Base-by-base conservation (phyloP, 1,139 yeast species). In the Yamadazyma conglobata region DNA sequence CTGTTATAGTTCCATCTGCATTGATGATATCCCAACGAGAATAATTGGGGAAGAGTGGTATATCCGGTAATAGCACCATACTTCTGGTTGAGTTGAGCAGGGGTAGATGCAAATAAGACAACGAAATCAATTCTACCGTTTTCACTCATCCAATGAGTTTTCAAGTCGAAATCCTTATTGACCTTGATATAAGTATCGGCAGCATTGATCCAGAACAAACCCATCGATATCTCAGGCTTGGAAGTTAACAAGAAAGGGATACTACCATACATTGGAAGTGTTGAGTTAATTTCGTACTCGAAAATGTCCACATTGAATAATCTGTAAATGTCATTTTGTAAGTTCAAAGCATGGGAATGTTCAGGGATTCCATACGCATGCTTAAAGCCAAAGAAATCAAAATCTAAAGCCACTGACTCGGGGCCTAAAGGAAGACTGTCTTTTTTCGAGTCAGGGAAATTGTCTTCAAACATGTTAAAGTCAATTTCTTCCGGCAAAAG, bases 1-100 rank as follows among this genome's bases (percentile, higher is more conserved):
- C 84, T 88, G 49, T 87, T 86, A 60, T 91, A 91, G 56, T 91
- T 93, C 98, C 98, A 91, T 48, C 98, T 72, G 54, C 96, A 91
- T 56, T 89, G 97, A 52, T 91, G 98, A 50, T 91, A 86, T 0
- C 95, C 98, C 20, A 88, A 58, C 0, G 96, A 68, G 46, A 88
- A 84, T 25, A 80, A 45, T 39, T 79, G 85, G 0, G 98, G 99
- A n/a, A 91, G 60, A 9, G 64, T 57, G 0, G 87, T 68, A 38
- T 62, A 73, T 1, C 99, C 98, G 0, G 95, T 80, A n/a, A 91
- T 56, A 5, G 58, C 48, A 1, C 89, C 83, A 52, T 83, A 91
- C 24, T 76, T 68, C 29, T 66, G 51, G 29, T 80, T 73, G 18
- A 91, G 70, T 6, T 73, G 75, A 1, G 52, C 46, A 2, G 96